These are phyloP conservation scores for Xylaria sp. DNA, from an alignment of 2,329 filamentous ascomycete species.

Conservation along the genomic window DNA sequence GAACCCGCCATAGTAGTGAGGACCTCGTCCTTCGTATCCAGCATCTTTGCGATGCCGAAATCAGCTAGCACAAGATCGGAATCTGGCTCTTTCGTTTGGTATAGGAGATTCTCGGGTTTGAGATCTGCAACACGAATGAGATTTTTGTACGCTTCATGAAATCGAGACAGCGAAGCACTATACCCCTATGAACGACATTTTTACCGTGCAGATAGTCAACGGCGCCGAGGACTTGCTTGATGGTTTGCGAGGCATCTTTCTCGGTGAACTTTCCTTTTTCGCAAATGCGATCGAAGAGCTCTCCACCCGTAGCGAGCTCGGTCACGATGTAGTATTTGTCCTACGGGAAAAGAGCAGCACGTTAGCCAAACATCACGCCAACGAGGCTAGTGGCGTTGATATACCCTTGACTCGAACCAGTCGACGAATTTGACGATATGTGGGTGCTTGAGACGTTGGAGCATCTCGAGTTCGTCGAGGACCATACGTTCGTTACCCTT, in stretches of 20 bases:
- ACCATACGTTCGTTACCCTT: slow-evolving; percentile 99
- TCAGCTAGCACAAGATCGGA: slow-evolving; percentile 94
- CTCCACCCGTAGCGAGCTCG: slow-evolving; percentile 92
- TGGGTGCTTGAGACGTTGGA: slow-evolving; percentile 89
- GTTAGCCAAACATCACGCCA: slow-evolving; percentile 30
- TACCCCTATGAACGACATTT: slow-evolving; percentile 95
- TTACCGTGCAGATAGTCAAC: slow-evolving; percentile 95
- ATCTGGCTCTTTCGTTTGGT: slow-evolving; percentile 79
- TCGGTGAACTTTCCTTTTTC: slow-evolving; percentile 98
- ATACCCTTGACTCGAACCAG: slow-evolving; percentile 97
- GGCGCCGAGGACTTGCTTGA: slow-evolving; percentile 90
- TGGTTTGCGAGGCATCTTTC: slow-evolving; percentile 95
- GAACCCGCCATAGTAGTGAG: slow-evolving; percentile 98
- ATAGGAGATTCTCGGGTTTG: slow-evolving; percentile 97
- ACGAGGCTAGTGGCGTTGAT: slow-evolving; percentile 45
- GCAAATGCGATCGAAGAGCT: slow-evolving; percentile 97
- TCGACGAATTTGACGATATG: slow-evolving; percentile 98
- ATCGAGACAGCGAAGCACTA: slow-evolving; percentile 31
- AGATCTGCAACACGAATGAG: slow-evolving; percentile 70
- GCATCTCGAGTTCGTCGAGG: slow-evolving; percentile 93
- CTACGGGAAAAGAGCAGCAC: slow-evolving; percentile 56
- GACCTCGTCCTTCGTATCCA: slow-evolving; percentile 89
- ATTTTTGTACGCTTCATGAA: neutral
- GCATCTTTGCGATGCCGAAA: slow-evolving; percentile 98
- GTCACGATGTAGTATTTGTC: slow-evolving; percentile 99